Percentiles rank a stretch among this genome's conserved stretches.
Conservation (phyloP, 1,284 basidiomycete genomes). For the Peniophora sp. region DNA sequence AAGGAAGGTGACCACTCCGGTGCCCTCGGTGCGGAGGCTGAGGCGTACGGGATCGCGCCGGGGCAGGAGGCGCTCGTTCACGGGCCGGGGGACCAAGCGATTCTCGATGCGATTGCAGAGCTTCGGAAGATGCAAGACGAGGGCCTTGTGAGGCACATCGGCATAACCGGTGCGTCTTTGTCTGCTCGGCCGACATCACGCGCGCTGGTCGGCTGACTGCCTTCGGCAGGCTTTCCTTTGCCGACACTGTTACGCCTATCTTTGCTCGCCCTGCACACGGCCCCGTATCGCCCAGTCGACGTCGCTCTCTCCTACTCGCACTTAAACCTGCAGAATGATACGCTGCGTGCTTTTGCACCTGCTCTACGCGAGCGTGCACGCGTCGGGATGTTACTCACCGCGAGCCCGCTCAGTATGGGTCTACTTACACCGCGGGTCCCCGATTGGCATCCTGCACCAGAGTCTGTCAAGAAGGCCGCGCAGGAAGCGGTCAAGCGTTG, state of each 20-base stretch:
- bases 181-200: background rate
- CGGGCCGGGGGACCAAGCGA: slow-evolving; percentile 74
- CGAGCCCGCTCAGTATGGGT: slow-evolving; percentile 91
- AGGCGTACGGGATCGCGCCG: slow-evolving; percentile 52
- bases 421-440: slow-evolving; percentile 69
- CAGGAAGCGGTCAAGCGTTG: slow-evolving; percentile 22
- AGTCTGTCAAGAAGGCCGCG: slow-evolving; percentile 38
- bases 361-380: slow-evolving; percentile 58
- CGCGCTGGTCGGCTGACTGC: background rate
- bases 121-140: slow-evolving; percentile 72
- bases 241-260: slow-evolving; percentile 82
- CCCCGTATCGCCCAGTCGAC: slow-evolving; percentile 67
- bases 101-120: slow-evolving; percentile 70
- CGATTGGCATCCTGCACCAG: slow-evolving; percentile 81
- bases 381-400: slow-evolving; percentile 69
- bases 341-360: slow-evolving; percentile 54
- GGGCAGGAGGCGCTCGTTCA: slow-evolving; percentile 52
- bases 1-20: slow-evolving; percentile 45
- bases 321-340: slow-evolving; percentile 74
- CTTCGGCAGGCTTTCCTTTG: slow-evolving; percentile 71
- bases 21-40: slow-evolving; percentile 46
- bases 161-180: slow-evolving; percentile 65
- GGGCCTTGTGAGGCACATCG: slow-evolving; percentile 75
- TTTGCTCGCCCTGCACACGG: slow-evolving; percentile 60
- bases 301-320: slow-evolving; percentile 85